Percentiles rank a stretch among this genome's conserved stretches.
Conservation (phyloP, 1,139 yeast species). For the Keqinozyma sinolaborantium region DNA sequence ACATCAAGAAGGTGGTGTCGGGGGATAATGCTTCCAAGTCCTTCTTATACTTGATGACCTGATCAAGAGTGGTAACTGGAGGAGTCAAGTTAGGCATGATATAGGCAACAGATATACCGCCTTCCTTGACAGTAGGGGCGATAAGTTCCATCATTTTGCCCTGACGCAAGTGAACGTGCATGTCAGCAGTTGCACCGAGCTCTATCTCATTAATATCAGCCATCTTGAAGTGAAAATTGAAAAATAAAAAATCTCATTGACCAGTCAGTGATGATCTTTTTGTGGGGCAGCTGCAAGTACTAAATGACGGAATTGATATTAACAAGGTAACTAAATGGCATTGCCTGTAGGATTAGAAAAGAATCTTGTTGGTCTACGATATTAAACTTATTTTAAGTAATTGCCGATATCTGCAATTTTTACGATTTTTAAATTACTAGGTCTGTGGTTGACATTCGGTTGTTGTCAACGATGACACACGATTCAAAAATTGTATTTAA, state of each 20-base stretch:
- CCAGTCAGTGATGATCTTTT: no score
- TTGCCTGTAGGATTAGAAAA: no score
- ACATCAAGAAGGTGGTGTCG: conserved; percentile 84
- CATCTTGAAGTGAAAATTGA: conserved; percentile 2
- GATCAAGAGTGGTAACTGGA: conserved; percentile 78
- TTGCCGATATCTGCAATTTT: not conserved
- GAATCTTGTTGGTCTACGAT: no score
- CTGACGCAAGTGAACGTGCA: conserved; percentile 94
- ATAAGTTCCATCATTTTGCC: conserved; percentile 90
- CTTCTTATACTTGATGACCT: conserved; percentile 67
- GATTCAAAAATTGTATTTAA: no score
- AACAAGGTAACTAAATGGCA: no score
- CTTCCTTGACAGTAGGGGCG: conserved; percentile 84
- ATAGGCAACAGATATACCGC: conserved; percentile 89
- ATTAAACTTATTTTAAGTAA: no score
- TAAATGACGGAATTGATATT: no score
- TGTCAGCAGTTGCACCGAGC: conserved; percentile 86
- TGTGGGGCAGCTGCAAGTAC: not conserved
- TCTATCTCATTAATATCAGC: conserved; percentile 37
- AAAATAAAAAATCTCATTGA: conserved; percentile 1
- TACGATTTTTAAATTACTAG: not conserved
- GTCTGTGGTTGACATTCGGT: not conserved
- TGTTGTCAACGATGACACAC: not conserved
- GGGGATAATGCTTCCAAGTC: conserved; percentile 70
- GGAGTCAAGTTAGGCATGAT: conserved; percentile 97